Conservation (phyloP, 352 stramenopile genomes). For the Globisporangium okanoganense region DNA sequence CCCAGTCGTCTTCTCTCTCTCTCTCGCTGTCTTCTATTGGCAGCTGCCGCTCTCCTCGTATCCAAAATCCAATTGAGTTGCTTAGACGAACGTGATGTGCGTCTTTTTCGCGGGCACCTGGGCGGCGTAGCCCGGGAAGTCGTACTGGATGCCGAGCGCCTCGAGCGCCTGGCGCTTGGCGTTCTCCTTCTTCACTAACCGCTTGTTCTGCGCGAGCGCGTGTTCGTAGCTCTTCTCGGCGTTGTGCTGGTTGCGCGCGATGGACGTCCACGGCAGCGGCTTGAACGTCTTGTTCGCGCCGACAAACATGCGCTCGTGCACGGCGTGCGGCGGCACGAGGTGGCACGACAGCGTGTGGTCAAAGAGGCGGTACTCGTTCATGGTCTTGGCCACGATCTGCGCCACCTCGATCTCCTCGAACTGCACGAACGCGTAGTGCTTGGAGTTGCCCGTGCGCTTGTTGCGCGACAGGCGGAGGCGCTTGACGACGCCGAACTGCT, state of each 20-base stretch:
- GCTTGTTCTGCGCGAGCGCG: constrained; percentile 61
- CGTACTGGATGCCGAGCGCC: constrained; percentile 83
- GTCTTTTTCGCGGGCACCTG: constrained; percentile 68
- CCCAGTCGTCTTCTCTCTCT: not conserved
- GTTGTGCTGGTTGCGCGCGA: constrained; percentile 79
- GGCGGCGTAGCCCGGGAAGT: constrained; percentile 71
- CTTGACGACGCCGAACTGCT: constrained; percentile 94
- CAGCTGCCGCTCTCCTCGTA: not conserved
- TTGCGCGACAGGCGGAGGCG: constrained; percentile 92
- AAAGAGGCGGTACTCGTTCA: constrained; percentile 95
- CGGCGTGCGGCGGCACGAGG: constrained; percentile 80
- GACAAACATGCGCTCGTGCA: constrained; percentile 88
- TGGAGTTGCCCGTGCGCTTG: constrained; percentile 92
- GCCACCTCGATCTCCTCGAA: constrained; percentile 93
- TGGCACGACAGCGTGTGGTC: constrained; percentile 93
- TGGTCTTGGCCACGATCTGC: constrained; percentile 91
- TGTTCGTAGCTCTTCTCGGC: constrained; percentile 76
- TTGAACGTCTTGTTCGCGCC: constrained; percentile 85
- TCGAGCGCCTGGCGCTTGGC: constrained; percentile 73
- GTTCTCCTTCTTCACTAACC: constrained; percentile 71
- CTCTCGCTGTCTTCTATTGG: constrained; percentile 5
- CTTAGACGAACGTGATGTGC: constrained; percentile 59
- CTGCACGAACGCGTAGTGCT: constrained; percentile 96
- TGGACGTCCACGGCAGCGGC: constrained; percentile 54
- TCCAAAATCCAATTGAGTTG: constrained; percentile 5